Evolutionary conservation across 176 grass and related monocot genomes (phyloP).

Genomic region (Dendrocalamus sinicus): DNA sequence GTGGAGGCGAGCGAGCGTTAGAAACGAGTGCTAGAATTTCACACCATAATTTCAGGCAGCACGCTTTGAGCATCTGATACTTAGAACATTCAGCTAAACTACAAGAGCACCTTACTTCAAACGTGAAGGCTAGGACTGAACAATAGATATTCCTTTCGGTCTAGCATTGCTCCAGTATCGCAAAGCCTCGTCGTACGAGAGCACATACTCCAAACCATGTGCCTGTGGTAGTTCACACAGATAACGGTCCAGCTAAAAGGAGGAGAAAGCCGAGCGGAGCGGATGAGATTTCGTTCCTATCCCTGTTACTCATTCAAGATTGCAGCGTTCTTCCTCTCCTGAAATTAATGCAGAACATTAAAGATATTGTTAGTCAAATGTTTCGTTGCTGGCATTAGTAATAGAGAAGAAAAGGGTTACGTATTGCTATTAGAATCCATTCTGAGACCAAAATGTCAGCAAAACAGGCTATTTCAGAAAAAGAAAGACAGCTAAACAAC

Average conservation of each 20-base stretch:
- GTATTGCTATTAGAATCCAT: background rate
- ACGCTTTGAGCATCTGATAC: background rate
- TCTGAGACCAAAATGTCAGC: background rate
- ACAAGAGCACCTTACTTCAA: background rate
- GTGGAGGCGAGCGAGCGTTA: background rate
- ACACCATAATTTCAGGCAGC: background rate
- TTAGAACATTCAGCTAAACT: background rate
- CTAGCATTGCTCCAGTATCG: background rate
- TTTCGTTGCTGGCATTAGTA: background rate
- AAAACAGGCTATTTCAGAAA: background rate
- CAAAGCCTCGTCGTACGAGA: background rate
- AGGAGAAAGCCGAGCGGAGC: background rate
- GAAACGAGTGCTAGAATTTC: background rate
- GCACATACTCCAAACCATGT: background rate
- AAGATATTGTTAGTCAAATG: background rate
- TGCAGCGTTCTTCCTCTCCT: constrained; percentile 66
- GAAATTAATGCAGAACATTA: constrained; percentile 27
- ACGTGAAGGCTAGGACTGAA: background rate
- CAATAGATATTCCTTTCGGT: constrained; percentile 5
- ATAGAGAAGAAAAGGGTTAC: background rate
- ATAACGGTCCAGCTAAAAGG: constrained; percentile 17
- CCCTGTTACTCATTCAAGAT: constrained; percentile 53
- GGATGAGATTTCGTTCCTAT: background rate
- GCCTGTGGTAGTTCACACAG: background rate
- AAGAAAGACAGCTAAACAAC: background rate